Base-by-base conservation (phyloP, 1,139 yeast species). In the Diutina ranongensis region DNA sequence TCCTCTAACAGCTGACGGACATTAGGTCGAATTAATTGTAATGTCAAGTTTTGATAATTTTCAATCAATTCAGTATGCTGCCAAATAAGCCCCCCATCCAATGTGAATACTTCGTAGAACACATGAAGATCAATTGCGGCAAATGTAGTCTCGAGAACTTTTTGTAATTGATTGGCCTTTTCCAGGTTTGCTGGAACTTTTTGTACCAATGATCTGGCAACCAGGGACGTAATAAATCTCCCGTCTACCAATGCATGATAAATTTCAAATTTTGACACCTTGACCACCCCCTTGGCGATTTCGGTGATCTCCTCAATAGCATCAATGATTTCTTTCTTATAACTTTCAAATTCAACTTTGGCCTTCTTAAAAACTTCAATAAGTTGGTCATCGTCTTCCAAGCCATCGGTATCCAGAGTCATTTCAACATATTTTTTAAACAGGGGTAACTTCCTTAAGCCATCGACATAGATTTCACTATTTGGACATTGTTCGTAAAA, bases 361-460 rank as follows among this genome's bases (percentile, higher is more conserved):
- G 63, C 53, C 4, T 53, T 44, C 3, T 53, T 44, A 41, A 62
- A 58, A 16, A 60, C 49, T 10, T 48, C 48, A 1, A 51, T 45
- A 4, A 65, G 47, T 13, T 48, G 48, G 3, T 51, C 51, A 46
- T 62, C 57, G 20, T 55, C 51, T 4, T 49, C 49, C 18, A 68
- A 51, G 31, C 20, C 28, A 18, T 10, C 15, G 38, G 20, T 45
- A 35, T 34, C 40, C 18, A 4, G 20, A 25, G 27, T 44, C 42
- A 3, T 41, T 49, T 69, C 71, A 32, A 70, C 56, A 49, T 64
- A 61, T 19, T 55, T 58, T 57, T 62, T 64, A 52, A 71, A 71
- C 0, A 80, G 74, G 0, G 76, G 75, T 40, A 77, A 64, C 50
- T 65, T 64, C 19, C 72, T 57, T 28, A 76, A 57, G 8, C 70